Evolutionary conservation across 2,329 filamentous ascomycete genomes (phyloP).

Genomic region (Diatrype stigma): DNA sequence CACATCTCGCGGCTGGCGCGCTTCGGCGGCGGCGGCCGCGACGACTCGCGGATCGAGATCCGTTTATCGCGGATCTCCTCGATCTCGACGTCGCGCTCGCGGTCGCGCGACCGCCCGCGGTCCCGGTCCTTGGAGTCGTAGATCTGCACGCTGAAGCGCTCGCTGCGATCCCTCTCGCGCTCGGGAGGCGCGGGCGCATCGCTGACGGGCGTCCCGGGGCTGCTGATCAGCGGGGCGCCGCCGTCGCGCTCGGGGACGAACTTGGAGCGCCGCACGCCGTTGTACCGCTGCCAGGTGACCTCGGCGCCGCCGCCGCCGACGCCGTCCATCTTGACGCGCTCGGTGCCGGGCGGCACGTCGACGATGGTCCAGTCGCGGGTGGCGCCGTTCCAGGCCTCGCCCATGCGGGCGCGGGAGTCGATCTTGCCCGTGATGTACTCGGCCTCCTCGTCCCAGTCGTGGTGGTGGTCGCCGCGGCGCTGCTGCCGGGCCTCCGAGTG

Average conservation of each 20-base stretch:
- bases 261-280: constrained; percentile 68
- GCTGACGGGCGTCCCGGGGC: constrained; percentile 19
- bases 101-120: constrained; percentile 29
- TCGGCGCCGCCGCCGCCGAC: constrained; percentile 71
- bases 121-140: constrained; percentile 29
- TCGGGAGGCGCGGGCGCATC: constrained; percentile 12
- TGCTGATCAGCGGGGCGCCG: constrained; percentile 23
- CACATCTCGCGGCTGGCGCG: constrained; percentile 64
- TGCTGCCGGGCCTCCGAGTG: constrained; percentile 48
- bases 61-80: constrained; percentile 53
- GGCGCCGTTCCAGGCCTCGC: constrained; percentile 69
- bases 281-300: constrained; percentile 75
- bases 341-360: constrained; percentile 79
- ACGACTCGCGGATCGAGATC: constrained; percentile 34
- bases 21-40: constrained; percentile 34
- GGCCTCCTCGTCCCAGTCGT: constrained; percentile 60
- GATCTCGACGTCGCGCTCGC: constrained; percentile 47
- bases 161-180: constrained; percentile 27
- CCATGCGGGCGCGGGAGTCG: constrained; percentile 59
- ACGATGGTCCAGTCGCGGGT: constrained; percentile 78
- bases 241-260: constrained; percentile 67
- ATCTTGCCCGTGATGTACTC: constrained; percentile 56
- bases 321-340: constrained; percentile 78
- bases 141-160: constrained; percentile 43
- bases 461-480: too few species aligned